A percentile compares a stretch with the other conserved stretches of the same genome.
These are phyloP conservation scores for Amesomyces nigricolor DNA, from an alignment of 2,329 filamentous ascomycete species.

Conservation along the genomic window DNA sequence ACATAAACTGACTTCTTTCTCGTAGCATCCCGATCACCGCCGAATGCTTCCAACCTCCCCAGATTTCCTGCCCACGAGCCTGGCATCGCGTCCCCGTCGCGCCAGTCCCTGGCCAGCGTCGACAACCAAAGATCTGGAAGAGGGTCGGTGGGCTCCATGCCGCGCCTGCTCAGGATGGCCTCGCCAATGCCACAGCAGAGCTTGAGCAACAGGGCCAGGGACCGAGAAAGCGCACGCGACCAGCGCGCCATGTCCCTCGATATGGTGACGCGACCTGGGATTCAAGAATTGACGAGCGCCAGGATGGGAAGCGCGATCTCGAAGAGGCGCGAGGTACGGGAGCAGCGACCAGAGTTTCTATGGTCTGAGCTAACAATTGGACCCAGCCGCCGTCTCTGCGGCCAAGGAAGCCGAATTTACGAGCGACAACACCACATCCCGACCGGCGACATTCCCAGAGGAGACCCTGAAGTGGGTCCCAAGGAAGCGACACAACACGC, in stretches of 20 bases:
- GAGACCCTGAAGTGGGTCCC: constrained; percentile 26
- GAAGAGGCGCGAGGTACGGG: constrained; percentile 26
- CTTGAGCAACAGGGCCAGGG: constrained; percentile 31
- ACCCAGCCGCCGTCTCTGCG: constrained; percentile 13
- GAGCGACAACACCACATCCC: not conserved
- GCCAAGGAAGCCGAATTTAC: constrained; percentile 9
- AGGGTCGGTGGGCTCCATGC: constrained; percentile 24
- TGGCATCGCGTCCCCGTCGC: constrained; percentile 32
- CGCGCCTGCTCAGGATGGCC: constrained; percentile 7
- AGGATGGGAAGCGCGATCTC: constrained; percentile 21
- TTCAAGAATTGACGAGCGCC: constrained; percentile 6
- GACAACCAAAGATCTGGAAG: constrained; percentile 31
- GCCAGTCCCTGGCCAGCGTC: constrained; percentile 16
- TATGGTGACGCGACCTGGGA: constrained; percentile 32
- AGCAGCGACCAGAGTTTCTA: not conserved
- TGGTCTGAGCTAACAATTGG: not conserved
- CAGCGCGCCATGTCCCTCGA: constrained; percentile 28
- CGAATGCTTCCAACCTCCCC: constrained; percentile 24
- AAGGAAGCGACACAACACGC: constrained; percentile 31
- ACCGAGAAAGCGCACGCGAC: constrained; percentile 33
- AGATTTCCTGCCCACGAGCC: constrained; percentile 19
- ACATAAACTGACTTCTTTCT: not conserved
- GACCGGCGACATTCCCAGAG: constrained; percentile 23
- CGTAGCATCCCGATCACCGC: constrained; percentile 23
- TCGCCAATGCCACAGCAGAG: constrained; percentile 27